A percentile compares a stretch with the other conserved stretches of the same genome.
phyloP scores from a whole-genome alignment of 2,329 filamentous ascomycete species.

The Penicillium sp. region DNA sequence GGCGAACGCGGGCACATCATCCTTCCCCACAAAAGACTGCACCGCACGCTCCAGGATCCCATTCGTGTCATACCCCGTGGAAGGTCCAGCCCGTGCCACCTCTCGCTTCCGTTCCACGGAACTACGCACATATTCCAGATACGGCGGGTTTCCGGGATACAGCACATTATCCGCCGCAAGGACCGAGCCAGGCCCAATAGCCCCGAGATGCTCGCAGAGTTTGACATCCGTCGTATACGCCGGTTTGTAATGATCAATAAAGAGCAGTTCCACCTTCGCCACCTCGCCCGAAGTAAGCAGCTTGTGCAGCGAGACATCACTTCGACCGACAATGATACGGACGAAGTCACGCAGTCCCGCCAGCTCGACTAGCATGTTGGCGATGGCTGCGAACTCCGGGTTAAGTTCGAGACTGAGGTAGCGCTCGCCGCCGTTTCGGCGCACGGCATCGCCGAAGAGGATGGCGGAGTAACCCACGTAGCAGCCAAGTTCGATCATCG shows the following conservation, averaged over 20 bases:
- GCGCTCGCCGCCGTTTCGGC: conserved; percentile 61
- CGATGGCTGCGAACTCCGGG: conserved; percentile 71
- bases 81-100: conserved; percentile 25
- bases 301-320: conserved; percentile 64
- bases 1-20: conserved; percentile 19
- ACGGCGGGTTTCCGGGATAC: conserved; percentile 45
- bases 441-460: conserved; percentile 68
- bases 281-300: conserved; percentile 58
- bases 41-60: conserved; percentile 18
- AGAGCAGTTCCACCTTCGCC: conserved; percentile 63
- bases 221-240: conserved; percentile 74
- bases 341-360: conserved; percentile 72
- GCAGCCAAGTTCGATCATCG: conserved; percentile 77
- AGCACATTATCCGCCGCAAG: conserved; percentile 49
- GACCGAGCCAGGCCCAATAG: conserved; percentile 59
- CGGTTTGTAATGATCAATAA: conserved; percentile 79
- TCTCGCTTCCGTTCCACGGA: conserved; percentile 62
- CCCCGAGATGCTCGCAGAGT: conserved; percentile 68
- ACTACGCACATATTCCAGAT: conserved; percentile 65
- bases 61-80: conserved; percentile 14
- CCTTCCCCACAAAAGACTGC: conserved; percentile 22
- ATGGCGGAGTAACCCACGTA: conserved; percentile 83
- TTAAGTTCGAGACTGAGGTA: conserved; percentile 75
- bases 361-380: conserved; percentile 68
- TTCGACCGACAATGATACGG: conserved; percentile 69